Base-by-base conservation (phyloP, 768 basidiomycete genomes). In the Tulasnella sp. region DNA sequence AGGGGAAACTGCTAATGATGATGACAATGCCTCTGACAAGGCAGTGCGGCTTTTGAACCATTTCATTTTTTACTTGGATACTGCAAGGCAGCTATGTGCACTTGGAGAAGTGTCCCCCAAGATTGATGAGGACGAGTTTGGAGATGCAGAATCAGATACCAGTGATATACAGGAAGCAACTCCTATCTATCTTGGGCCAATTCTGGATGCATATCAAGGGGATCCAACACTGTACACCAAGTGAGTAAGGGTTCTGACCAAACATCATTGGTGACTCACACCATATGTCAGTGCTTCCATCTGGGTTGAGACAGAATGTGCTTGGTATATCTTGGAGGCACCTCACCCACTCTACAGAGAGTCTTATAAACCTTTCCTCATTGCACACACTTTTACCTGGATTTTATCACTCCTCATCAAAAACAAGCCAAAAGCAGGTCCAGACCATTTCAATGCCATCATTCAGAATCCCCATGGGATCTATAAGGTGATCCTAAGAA, bases 271-370 rank as follows among this genome's bases (percentile, higher is more conserved):
- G 26, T 13, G n/a, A 29, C 61, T 67, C 29, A 67, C 26, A 15
- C n/a, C 16, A 10, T 11, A 5, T 67, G 15, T 35, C 13, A 67
- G 61, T 13, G 32, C 61, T 15, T 67, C 29, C 1, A 26, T 67
- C 32, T 92, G 86, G 78, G 85, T 94, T 32, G 89, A 92, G 80
- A 93, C 92, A 0, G 80, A 85, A 23, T 87, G 86, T 75, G 90
- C 91, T 0, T 90, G 89, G 86, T 93, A 93, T 82, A 87, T 89
- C 44, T 83, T 93, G 37, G 83, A 84, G 23, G 81, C 74, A 9
- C 89, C 92, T 0, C 86, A 88, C 1, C 80, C 81, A 26, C 80
- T 78, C 29, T 93, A 93, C 77, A 79, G 81, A 11, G 80, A 57
- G 13, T 75, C 78, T 32, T 90, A 87, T 73, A 81, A 83, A 32